phyloP scores from a whole-genome alignment of 2,329 filamentous ascomycete genomes.

The Trichophyton equinum region DNA sequence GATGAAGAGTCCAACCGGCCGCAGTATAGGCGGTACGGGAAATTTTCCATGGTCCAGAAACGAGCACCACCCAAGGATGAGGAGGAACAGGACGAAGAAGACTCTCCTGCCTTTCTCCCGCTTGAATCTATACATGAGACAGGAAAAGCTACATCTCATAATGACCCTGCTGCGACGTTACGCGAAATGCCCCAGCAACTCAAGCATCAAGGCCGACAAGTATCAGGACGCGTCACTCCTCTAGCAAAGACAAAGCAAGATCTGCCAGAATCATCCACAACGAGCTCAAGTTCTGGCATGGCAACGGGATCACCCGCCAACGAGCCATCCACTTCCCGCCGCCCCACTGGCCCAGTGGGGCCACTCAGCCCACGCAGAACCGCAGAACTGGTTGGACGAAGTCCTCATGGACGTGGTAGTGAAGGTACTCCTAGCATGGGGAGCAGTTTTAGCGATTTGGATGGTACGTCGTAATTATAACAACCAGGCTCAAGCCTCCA shows the following conservation, averaged over 20 bases:
- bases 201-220: conserved; percentile 18
- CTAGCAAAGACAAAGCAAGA: conserved; percentile 3
- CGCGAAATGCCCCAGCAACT: conserved; percentile 24
- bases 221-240: conserved; percentile 17
- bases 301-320: conserved; percentile 16
- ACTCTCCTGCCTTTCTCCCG: conserved; percentile 36
- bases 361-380: conserved; percentile 33
- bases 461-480: conserved; percentile 33
- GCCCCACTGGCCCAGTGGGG: conserved; percentile 14
- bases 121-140: conserved; percentile 15
- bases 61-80: conserved; percentile 13
- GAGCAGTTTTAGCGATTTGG: conserved; percentile 53
- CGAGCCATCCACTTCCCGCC: neutral
- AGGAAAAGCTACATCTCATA: conserved; percentile 17
- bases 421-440: conserved; percentile 51
- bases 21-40: conserved; percentile 28
- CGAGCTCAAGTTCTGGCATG: conserved; percentile 29
- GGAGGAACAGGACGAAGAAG: conserved; percentile 33
- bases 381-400: conserved; percentile 37
- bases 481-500: too few species aligned
- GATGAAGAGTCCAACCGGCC: conserved; percentile 22
- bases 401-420: conserved; percentile 37
- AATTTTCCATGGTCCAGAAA: conserved; percentile 27
- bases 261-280: conserved; percentile 20
- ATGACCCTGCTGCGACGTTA: conserved; percentile 31